phyloP scores from a whole-genome alignment of 768 basidiomycete genomes.

The Tulasnella sp. region DNA sequence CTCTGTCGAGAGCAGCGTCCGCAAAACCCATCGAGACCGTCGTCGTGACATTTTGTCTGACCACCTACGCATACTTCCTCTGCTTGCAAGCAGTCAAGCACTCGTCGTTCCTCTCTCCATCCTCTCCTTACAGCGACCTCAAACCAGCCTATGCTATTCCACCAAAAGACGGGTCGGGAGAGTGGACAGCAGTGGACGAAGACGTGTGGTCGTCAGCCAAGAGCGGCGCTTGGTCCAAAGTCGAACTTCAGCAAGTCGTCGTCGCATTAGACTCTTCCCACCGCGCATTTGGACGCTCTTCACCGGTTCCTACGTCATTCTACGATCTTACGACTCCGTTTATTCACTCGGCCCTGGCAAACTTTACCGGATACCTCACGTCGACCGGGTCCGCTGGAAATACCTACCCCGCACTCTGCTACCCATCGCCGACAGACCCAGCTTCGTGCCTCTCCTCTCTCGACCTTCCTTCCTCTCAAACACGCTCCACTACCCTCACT shows the following conservation, averaged over 20 bases:
- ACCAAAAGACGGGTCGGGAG: not conserved
- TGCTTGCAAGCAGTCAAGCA: conserved; percentile 83
- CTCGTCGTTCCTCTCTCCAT: conserved; percentile 55
- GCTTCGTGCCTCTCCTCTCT: conserved; percentile 33
- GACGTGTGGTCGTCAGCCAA: conserved; percentile 14
- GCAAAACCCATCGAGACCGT: conserved; percentile 56
- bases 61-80: conserved; percentile 92
- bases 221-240: conserved; percentile 22
- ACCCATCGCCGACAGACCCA: conserved; percentile 24
- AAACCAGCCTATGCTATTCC: conserved; percentile 5
- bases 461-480: conserved; percentile 19
- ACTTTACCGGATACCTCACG: conserved; percentile 30
- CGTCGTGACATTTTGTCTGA: conserved; percentile 76
- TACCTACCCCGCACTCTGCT: conserved; percentile 41
- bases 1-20: conserved; percentile 19
- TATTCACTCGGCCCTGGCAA: conserved; percentile 31
- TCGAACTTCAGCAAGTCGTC: conserved; percentile 68
- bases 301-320: not conserved
- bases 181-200: conserved; percentile 1
- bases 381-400: conserved; percentile 11
- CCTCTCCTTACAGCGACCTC: conserved; percentile 12
- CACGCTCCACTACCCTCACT: conserved; percentile 35
- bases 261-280: conserved; percentile 37
- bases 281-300: not conserved
- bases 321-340: conserved; percentile 12